Evolutionary conservation across 805 yeast species (phyloP).

Genomic region (Candida michaelii): DNA sequence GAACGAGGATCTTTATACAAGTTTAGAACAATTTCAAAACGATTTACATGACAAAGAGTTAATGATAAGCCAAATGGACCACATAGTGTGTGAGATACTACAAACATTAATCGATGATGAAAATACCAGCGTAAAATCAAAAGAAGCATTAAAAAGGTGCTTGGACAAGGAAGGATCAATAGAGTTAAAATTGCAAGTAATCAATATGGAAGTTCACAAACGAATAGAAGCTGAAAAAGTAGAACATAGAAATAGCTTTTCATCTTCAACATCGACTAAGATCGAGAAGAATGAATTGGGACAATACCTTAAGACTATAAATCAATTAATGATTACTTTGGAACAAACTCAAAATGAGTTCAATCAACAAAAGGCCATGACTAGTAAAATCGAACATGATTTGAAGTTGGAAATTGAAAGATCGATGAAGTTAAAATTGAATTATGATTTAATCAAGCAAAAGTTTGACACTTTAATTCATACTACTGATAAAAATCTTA

Average conservation of each 20-base stretch:
- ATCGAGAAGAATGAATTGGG: conserved; percentile 8
- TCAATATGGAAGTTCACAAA: conserved; percentile 21
- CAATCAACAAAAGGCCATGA: conserved; percentile 20
- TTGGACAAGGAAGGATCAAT: conserved; percentile 17
- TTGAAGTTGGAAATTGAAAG: conserved; percentile 24
- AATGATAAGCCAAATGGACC: conserved; percentile 15
- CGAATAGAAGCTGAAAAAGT: conserved; percentile 10
- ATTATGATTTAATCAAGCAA: conserved; percentile 15
- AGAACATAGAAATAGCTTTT: conserved; percentile 3
- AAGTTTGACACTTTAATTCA: conserved; percentile 8
- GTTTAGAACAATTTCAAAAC: conserved; percentile 33
- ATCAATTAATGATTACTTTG: conserved; percentile 21
- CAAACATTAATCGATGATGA: conserved; percentile 19
- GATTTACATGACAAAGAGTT: conserved; percentile 30
- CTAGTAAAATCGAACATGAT: conserved; percentile 21
- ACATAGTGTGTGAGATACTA: conserved; percentile 22
- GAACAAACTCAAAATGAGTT: conserved; percentile 24
- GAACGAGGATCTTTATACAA: conserved; percentile 39
- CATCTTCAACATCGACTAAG: conserved; percentile 5
- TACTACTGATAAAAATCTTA: not conserved
- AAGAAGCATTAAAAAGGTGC: conserved; percentile 18
- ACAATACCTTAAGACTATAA: conserved; percentile 17
- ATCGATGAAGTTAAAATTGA: conserved; percentile 20
- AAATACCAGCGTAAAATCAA: conserved; percentile 18
- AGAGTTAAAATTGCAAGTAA: conserved; percentile 25